Evolutionary conservation across 2,329 filamentous ascomycete species (phyloP).

Genomic region (Cordyceps tenuipes): DNA sequence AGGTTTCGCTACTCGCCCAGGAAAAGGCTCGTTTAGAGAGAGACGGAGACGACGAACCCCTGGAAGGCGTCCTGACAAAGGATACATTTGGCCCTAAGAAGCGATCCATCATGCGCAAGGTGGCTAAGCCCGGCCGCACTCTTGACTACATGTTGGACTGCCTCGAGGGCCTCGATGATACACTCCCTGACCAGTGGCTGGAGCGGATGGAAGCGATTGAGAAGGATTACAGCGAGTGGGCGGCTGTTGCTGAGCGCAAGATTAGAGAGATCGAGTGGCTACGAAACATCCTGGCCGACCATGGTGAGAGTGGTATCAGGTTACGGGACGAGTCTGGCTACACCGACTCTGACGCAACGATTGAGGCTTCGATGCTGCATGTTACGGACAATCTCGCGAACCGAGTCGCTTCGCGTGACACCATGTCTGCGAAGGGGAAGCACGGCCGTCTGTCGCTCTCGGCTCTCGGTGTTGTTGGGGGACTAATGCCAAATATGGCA

Average conservation of each 20-base stretch:
- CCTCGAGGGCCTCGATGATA: slow-evolving; percentile 76
- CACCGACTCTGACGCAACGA: not conserved
- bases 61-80: slow-evolving; percentile 24
- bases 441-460: not conserved
- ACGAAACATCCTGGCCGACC: slow-evolving; percentile 9
- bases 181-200: slow-evolving; percentile 78
- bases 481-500: not conserved
- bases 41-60: slow-evolving; percentile 12
- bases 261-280: slow-evolving; percentile 59
- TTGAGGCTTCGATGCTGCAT: not conserved
- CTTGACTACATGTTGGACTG: slow-evolving; percentile 82
- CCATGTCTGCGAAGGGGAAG: slow-evolving; percentile 10
- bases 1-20: slow-evolving; percentile 33
- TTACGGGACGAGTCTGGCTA: not conserved
- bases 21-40: slow-evolving; percentile 15
- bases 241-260: slow-evolving; percentile 64
- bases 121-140: slow-evolving; percentile 60
- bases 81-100: slow-evolving; percentile 52
- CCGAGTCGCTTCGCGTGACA: slow-evolving; percentile 4
- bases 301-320: not conserved
- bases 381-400: slow-evolving; percentile 3
- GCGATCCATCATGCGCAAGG: slow-evolving; percentile 55
- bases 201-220: slow-evolving; percentile 78
- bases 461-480: not conserved
- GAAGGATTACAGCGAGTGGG: slow-evolving; percentile 70